These are phyloP conservation scores for Megacollybia marginata DNA, from an alignment of 768 basidiomycete genomes.

Conservation along the genomic window DNA sequence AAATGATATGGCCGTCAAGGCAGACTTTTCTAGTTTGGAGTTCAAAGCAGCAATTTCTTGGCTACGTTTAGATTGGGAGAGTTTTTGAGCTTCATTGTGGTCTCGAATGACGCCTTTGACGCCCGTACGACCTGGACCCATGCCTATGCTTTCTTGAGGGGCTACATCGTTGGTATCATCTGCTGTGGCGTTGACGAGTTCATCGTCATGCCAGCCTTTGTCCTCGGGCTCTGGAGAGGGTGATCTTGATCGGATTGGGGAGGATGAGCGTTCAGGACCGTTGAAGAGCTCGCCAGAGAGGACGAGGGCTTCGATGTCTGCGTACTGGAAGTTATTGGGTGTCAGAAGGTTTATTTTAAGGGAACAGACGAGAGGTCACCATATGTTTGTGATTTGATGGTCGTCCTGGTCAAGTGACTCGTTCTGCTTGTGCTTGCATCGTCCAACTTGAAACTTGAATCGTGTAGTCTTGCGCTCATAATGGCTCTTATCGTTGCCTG, in stretches of 20 bases:
- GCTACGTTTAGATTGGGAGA: constrained; percentile 44
- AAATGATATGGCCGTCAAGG: constrained; percentile 63
- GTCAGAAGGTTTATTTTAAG: no score
- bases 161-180: constrained; percentile 1
- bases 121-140: constrained; percentile 82
- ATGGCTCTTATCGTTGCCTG: no score
- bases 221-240: constrained; percentile 33
- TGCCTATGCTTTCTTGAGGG: constrained; percentile 60
- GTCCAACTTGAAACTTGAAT: no score
- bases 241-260: constrained; percentile 59
- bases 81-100: constrained; percentile 56
- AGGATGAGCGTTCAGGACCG: constrained; percentile 42
- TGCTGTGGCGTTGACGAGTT: constrained; percentile 10
- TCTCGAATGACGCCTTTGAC: constrained; percentile 88
- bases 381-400: no score
- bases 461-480: no score
- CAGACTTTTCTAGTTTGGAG: constrained; percentile 54
- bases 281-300: constrained; percentile 75
- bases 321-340: background rate
- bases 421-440: no score
- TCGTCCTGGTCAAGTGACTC: no score
- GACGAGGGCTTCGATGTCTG: constrained; percentile 59
- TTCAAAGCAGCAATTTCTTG: constrained; percentile 47
- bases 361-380: no score
- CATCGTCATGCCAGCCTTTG: constrained; percentile 49